A percentile compares a stretch with the other conserved stretches of the same genome.
Evolutionary conservation across 208 protist species (phyloP).

Genomic region (Novymonas esmeraldas): DNA sequence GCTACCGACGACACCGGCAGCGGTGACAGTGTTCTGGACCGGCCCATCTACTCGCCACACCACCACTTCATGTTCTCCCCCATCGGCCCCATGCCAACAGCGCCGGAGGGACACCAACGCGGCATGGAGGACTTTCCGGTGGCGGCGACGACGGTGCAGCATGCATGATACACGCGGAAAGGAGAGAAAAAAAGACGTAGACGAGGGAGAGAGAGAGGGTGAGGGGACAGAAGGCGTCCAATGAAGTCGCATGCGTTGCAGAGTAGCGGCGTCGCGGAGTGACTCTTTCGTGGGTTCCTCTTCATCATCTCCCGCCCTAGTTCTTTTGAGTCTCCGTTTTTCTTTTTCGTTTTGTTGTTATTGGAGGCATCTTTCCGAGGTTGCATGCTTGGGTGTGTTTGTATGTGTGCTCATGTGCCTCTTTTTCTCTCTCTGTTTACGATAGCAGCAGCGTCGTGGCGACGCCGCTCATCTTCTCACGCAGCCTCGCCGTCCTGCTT

Average conservation of each 20-base stretch:
- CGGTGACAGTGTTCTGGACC: slow-evolving; percentile 18
- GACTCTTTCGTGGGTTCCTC: not conserved
- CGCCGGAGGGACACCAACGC: slow-evolving; percentile 1
- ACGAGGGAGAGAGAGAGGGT: too few species aligned
- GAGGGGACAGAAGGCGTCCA: too few species aligned
- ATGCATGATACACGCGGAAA: too few species aligned
- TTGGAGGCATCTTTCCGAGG: not conserved
- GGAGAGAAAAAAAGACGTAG: too few species aligned
- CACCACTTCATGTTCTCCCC: slow-evolving; percentile 17
- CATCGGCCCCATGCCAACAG: slow-evolving; percentile 6
- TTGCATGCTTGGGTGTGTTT: not conserved
- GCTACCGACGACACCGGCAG: slow-evolving; percentile 16
- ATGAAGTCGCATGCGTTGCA: too few species aligned
- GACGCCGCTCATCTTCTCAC: too few species aligned
- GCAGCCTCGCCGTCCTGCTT: too few species aligned
- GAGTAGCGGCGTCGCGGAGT: too few species aligned
- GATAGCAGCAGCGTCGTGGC: not conserved
- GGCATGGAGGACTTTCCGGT: slow-evolving; percentile 22
- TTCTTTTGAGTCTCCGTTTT: not conserved
- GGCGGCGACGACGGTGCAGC: not conserved
- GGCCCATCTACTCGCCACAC: not conserved
- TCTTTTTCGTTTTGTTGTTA: not conserved
- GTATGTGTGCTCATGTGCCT: not conserved
- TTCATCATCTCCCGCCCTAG: not conserved
- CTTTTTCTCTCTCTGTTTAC: not conserved